Conservation (phyloP, 169 alveolate species). For the Plasmodium inui region DNA sequence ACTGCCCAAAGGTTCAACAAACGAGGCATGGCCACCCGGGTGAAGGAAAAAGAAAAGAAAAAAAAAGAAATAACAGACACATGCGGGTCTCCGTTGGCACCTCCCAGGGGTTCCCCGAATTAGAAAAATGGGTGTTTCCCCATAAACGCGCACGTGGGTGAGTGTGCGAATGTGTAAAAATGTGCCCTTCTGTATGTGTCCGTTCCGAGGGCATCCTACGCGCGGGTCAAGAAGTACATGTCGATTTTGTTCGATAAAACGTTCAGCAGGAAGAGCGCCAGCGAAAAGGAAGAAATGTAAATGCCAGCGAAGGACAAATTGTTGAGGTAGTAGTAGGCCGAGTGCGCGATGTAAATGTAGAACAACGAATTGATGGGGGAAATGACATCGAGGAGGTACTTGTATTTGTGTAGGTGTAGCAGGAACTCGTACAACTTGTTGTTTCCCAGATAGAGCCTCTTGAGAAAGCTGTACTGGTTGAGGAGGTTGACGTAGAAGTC, state of each 20-base stretch:
- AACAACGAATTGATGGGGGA: constrained; percentile 61
- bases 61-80: background rate
- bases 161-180: background rate
- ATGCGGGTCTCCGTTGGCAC: background rate
- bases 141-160: background rate
- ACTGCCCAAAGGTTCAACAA: background rate
- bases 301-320: constrained; percentile 72
- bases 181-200: background rate
- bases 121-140: background rate
- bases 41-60: background rate
- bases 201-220: background rate
- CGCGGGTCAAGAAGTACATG: constrained; percentile 32
- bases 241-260: constrained; percentile 66
- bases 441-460: constrained; percentile 61
- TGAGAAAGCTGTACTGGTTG: constrained; percentile 52
- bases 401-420: constrained; percentile 52
- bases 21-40: background rate
- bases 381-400: constrained; percentile 57
- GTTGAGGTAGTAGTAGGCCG: constrained; percentile 56
- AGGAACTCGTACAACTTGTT: constrained; percentile 59
- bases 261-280: constrained; percentile 18
- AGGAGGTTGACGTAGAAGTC: constrained; percentile 70
- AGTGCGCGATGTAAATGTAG: constrained; percentile 72
- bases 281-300: constrained; percentile 65
- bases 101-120: background rate